A percentile compares a stretch with the other conserved stretches of the same genome.
Evolutionary conservation across 202 grass and related monocot genomes (phyloP).

Genomic region (Bolboschoenoplectus hybrid): DNA sequence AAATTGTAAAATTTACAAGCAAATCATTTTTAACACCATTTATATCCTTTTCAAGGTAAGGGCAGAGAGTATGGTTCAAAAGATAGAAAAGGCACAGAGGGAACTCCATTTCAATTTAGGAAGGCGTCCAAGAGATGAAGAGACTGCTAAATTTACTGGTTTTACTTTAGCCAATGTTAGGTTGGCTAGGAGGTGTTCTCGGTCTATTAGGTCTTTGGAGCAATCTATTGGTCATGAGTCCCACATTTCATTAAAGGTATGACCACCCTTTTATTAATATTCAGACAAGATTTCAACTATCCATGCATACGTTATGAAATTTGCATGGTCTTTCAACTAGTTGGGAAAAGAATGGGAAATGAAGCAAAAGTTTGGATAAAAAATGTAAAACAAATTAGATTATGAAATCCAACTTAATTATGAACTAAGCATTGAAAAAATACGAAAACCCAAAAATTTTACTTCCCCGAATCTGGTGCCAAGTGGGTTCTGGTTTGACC

Average conservation of each 20-base stretch:
- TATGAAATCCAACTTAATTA: background rate
- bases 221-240: constrained; percentile 45
- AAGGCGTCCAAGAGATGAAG: constrained; percentile 61
- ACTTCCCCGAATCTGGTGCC: background rate
- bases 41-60: constrained; percentile 52
- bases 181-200: constrained; percentile 71
- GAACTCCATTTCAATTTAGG: constrained; percentile 50
- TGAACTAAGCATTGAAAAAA: background rate
- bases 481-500: background rate
- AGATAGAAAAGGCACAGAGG: constrained; percentile 65
- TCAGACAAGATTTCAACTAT: background rate
- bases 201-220: constrained; percentile 60
- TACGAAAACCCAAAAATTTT: background rate
- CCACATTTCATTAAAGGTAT: constrained; percentile 56
- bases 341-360: background rate
- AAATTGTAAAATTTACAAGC: constrained; percentile 4
- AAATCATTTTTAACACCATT: constrained; percentile 6
- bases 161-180: constrained; percentile 63
- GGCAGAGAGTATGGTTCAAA: constrained; percentile 72
- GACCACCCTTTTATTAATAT: background rate
- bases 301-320: constrained; percentile 1
- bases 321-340: background rate
- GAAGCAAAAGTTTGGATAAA: constrained; percentile 10
- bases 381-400: background rate
- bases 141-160: constrained; percentile 58